Evolutionary conservation across 1,284 basidiomycete species (phyloP), one percentile per base, ranked within the genome.

Genomic region (Moesziomyces sp.): DNA sequence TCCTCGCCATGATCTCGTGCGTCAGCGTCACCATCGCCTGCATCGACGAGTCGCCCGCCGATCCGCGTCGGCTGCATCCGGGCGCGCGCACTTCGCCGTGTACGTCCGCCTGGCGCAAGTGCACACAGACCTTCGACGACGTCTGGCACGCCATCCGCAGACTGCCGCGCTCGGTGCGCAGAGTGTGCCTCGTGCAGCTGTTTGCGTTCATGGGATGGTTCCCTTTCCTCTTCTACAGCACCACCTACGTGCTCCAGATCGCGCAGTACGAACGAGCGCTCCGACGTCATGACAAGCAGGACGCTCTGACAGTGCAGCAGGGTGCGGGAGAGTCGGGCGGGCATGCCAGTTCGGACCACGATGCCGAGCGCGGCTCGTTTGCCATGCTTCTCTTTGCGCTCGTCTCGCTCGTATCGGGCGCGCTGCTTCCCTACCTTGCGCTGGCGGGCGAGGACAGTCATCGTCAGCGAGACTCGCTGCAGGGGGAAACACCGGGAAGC

Each of bases 191-290:
- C 85, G 88, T 95, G 7, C 93, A 94, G 80, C 82, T 94, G 14
- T 93, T 93, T 84, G 93, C 93, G 1, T 94, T 93, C 82, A 93
- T 94, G 92, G 92, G 92, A 78, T 94, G 93, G 61, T 80, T 81
- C 52, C 78, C 78, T 16, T 71, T 72, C 26, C 62, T 78, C 18
- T 81, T 77, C 56, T 76, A 52, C 68, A 90, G 91, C 18, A 97
- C 94, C 1, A 94, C 93, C 1, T 97, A 94, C 80, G 88, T 97
- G 62, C 91, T 92, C 7, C 93, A 96, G 85, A 88, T 96, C 24
- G 93, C 95, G 1, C 92, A 94, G 80, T 83, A 90, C 34, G 86
- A 88, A 45, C 89, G 90, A 21, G 87, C 93, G 51, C 87, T 89
- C 49, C 86, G 88, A 38, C 89, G 57, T 11, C 26, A 55, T 23